A percentile compares a stretch with the other conserved stretches of the same genome.
phyloP scores from a whole-genome alignment of 257 asterid species.

The Verbascum thapsus region DNA sequence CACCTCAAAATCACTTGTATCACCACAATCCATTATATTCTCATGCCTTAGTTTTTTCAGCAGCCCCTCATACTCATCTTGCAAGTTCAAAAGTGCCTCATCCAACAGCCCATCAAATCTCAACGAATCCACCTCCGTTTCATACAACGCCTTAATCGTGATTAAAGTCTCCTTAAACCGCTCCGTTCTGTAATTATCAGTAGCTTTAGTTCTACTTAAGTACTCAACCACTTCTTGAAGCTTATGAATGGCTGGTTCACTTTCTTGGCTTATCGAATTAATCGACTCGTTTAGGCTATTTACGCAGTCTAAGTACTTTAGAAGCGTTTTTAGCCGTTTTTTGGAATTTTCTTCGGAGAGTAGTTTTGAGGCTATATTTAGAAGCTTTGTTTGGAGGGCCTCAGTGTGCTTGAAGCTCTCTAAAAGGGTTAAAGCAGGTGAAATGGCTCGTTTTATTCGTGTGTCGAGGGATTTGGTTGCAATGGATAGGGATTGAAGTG shows the following conservation, averaged over 20 bases:
- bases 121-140: conserved; percentile 74
- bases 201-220: conserved; percentile 83
- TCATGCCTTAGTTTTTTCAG: conserved; percentile 53
- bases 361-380: conserved; percentile 42
- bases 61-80: conserved; percentile 77
- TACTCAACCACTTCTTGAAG: conserved; percentile 87
- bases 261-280: conserved; percentile 48
- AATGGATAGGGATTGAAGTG: conserved; percentile 73
- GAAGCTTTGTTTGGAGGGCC: conserved; percentile 58
- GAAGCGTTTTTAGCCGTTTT: conserved; percentile 46
- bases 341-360: conserved; percentile 40
- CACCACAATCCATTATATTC: conserved; percentile 30
- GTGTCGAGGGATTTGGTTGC: conserved; percentile 75
- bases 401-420: conserved; percentile 66
- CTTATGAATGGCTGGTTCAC: conserved; percentile 74
- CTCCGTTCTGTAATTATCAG: conserved; percentile 60
- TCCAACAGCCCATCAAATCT: conserved; percentile 75
- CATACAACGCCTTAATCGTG: conserved; percentile 66
- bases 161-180: conserved; percentile 63
- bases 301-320: conserved; percentile 64
- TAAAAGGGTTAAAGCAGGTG: conserved; percentile 68
- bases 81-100: conserved; percentile 77
- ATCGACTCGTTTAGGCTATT: conserved; percentile 51
- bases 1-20: conserved; percentile 11
- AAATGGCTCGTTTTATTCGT: conserved; percentile 67